Evolutionary conservation across 2,329 filamentous ascomycete species (phyloP).

Genomic region (Nannizziopsis barbatae): DNA sequence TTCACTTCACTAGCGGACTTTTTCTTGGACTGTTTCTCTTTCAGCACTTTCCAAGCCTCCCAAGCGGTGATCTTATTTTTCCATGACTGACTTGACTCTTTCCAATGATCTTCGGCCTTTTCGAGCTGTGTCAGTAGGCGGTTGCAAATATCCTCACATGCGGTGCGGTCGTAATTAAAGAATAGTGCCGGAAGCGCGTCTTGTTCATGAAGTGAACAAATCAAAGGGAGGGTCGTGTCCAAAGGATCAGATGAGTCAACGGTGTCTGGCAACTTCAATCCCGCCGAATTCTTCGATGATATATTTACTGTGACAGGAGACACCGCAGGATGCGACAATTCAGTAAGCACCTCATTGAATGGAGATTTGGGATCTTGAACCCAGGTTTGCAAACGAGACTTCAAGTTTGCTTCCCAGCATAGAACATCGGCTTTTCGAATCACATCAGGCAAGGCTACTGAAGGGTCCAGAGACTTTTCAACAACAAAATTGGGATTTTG

Average conservation of each 20-base stretch:
- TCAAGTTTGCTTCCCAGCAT: constrained; percentile 53
- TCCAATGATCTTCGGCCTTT: constrained; percentile 46
- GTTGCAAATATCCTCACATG: constrained; percentile 51
- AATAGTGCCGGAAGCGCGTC: constrained; percentile 61
- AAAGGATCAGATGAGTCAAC: neutral
- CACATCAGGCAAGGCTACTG: constrained; percentile 40
- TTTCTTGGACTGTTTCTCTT: constrained; percentile 30
- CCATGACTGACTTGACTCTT: constrained; percentile 50
- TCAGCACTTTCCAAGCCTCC: constrained; percentile 43
- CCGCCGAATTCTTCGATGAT: constrained; percentile 14
- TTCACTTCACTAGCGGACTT: constrained; percentile 26
- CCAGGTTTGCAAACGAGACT: constrained; percentile 48
- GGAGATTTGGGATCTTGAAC: constrained; percentile 46
- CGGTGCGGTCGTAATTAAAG: constrained; percentile 62
- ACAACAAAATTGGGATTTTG: constrained; percentile 44
- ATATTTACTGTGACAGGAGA: constrained; percentile 11
- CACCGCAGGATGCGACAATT: constrained; percentile 31
- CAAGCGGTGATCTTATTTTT: constrained; percentile 48
- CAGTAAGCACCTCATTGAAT: constrained; percentile 41
- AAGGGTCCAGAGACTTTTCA: constrained; percentile 41
- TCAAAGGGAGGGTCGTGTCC: constrained; percentile 45
- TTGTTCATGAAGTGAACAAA: constrained; percentile 50
- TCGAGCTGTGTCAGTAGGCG: constrained; percentile 44
- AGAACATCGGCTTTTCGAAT: constrained; percentile 56
- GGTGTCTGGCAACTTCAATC: neutral